Base-by-base conservation (phyloP, 176 grass and related monocot species). In the Alopecurus myosuroides region DNA sequence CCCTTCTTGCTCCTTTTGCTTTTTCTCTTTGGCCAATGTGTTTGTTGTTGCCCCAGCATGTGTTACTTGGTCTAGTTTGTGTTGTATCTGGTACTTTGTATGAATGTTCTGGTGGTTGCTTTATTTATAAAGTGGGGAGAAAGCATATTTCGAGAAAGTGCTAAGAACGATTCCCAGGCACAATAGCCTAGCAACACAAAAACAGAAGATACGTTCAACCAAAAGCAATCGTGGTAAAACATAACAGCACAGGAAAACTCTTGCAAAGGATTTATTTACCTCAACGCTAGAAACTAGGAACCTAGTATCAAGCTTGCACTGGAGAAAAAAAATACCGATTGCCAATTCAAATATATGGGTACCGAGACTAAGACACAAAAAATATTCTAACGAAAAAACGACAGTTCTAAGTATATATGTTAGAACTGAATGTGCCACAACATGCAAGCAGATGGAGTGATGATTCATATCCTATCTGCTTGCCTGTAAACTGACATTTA, bases 161-260 rank as follows among this genome's bases (percentile, higher is more conserved):
- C n/a, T n/a, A n/a, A n/a, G n/a, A 88, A 98, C 93, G 22, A 95
- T 94, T 34, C 95, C 95, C 76, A 95, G 77, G 82, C 95, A 98
- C 66, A 93, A 33, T 36, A 93, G n/a, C 91, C 78, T 98, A 71
- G 39, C 26, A 44, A 41, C 17, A 87, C 28, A 85, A 77, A 48
- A 56, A 19, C 33, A 37, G 6, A n/a, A 18, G 74, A n/a, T 37
- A 79, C 71, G 14, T 56, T 81, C 62, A 67, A 44, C 42, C 33
- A 34, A 41, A 40, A 74, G 53, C 63, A 35, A 63, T 49, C 23
- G 42, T 51, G 49, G 73, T 17, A 80, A n/a, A 64, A 66, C 17
- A 25, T 35, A 34, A 25, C 49, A 76, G 7, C 57, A 75, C 30
- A 58, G 55, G 18, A 72, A 60, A 79, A 22, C 53, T n/a, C 2